Evolutionary conservation across 164 flowering plant genomes (phyloP), one percentile per base, ranked within the genome.

Genomic region (Vitis rupestris): DNA sequence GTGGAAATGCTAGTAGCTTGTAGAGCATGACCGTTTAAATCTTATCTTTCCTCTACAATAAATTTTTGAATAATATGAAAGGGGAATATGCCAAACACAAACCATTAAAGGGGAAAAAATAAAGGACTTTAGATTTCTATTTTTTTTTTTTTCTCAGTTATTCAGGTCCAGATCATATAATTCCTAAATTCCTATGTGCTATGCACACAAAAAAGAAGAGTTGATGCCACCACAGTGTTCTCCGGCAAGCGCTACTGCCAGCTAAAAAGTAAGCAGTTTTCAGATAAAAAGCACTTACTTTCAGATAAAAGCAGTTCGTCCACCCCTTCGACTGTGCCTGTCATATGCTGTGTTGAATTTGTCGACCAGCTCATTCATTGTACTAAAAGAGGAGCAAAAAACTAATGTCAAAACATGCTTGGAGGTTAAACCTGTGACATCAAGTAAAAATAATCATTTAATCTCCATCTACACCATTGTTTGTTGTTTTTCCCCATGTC

Each of bases 271-370:
- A 64, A 49, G 37, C 54, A 65, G n/a, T 61, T 50, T 74, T 79
- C 78, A 92, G 52, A 93, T 85, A 37, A 37, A 37, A 37, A 6
- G 6, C 44, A 2, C 44, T 37, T 3, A 37, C 44, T 37, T 6
- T 37, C 78, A 92, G 55, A 93, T 85, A 64, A 92, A 94, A 27
- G 90, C 88, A 50, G 86, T 81, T 29, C 97, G 82, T 15, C 98
- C 97, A 70, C 99, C 99, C 73, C 97, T 83, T 64, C 97, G 76
- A 68, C 81, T 81, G 47, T 90, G 86, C 82, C 89, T 84, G 78
- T 94, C 98, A 73, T 92, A 94, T 48, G 97, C 92, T 19, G 84
- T 86, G 82, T 92, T 94, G 85, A 94, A 86, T 78, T 94, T 94
- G 77, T 94, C 98, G 12, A 94, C 93, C 52, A 94, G 80, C 78